Evolutionary conservation across 192 early-diverging fungal species (phyloP), one percentile per base, ranked within the genome.

Genomic region (Backusella westeae): DNA sequence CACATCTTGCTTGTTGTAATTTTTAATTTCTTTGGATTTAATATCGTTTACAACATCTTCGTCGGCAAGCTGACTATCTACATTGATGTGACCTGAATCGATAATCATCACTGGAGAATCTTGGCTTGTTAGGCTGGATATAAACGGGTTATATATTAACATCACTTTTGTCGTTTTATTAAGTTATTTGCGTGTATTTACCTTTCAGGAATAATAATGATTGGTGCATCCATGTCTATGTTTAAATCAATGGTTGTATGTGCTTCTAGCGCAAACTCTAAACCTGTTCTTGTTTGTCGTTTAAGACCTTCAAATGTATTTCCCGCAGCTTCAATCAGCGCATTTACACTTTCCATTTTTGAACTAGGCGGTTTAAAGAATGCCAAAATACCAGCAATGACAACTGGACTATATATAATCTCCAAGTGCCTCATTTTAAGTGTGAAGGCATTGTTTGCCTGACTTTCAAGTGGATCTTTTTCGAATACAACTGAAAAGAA

Each of bases 181-280:
- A 44, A 19, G 1, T 6, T 34, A 39, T 2, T 12, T 32, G n/a
- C 12, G 23, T n/a, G 34, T 4, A 34, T 38, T 71, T 78, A 78
- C 76, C 73, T 80, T 74, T 88, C 85, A 19, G 94, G 94, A 6
- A 97, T 80, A 15, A 96, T 83, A 84, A 97, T 88, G 35, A 96
- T 89, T 0, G 96, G 96, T 6, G 96, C 96, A 73, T 94, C 93
- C 72, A 94, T 85, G 74, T 97, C 92, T 9, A 97, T 83, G 49
- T 90, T 88, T 12, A 96, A 79, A 76, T 94, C 91, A 3, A 94
- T 70, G 0, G 94, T 94, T 49, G 91, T 93, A 79, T 96, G 93
- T 73, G 89, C 85, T 38, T 87, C 89, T 53, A 97, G 74, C 2
- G 93, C 93, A 81, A 88, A 93, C 74, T 94, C 90, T 4, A 97